Percentiles rank a stretch among this genome's conserved stretches.
phyloP scores from a whole-genome alignment of 371 early-diverging fungal species.

The Funneliformis caledonium region DNA sequence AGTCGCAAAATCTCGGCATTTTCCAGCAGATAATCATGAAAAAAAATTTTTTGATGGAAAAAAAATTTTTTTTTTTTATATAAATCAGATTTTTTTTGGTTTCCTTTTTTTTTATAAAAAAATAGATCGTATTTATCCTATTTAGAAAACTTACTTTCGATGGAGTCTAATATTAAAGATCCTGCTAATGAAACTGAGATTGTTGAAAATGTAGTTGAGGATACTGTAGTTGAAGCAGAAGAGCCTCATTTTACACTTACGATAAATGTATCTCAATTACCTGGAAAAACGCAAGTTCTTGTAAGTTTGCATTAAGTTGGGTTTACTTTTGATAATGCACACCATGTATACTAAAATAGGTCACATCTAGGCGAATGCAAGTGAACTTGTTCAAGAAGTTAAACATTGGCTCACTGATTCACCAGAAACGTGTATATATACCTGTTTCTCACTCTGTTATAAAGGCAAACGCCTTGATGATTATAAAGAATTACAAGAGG shows the following conservation, averaged over 20 bases:
- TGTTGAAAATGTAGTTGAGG: conserved; percentile 10
- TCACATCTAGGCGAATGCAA: conserved; percentile 61
- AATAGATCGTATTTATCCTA: no score
- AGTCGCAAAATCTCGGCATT: no score
- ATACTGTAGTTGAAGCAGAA: conserved; percentile 13
- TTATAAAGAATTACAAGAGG: conserved; percentile 74
- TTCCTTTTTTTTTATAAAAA: no score
- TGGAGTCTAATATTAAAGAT: not conserved
- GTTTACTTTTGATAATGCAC: not conserved
- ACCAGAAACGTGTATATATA: conserved; percentile 82
- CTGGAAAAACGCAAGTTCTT: conserved; percentile 34
- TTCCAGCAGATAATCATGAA: no score
- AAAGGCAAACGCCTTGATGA: conserved; percentile 76
- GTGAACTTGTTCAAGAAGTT: conserved; percentile 84
- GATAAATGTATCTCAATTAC: conserved; percentile 27
- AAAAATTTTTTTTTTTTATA: no score
- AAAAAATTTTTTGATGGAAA: no score
- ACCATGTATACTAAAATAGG: not conserved
- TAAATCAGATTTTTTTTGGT: no score
- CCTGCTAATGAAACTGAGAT: not conserved
- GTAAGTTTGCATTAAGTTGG: conserved; percentile 10
- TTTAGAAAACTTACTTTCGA: not conserved
- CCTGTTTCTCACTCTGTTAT: conserved; percentile 85
- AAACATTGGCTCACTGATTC: conserved; percentile 88
- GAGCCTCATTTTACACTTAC: conserved; percentile 31